phyloP scores from a whole-genome alignment of 257 asterid species.

The Thymus mandschuricus region DNA sequence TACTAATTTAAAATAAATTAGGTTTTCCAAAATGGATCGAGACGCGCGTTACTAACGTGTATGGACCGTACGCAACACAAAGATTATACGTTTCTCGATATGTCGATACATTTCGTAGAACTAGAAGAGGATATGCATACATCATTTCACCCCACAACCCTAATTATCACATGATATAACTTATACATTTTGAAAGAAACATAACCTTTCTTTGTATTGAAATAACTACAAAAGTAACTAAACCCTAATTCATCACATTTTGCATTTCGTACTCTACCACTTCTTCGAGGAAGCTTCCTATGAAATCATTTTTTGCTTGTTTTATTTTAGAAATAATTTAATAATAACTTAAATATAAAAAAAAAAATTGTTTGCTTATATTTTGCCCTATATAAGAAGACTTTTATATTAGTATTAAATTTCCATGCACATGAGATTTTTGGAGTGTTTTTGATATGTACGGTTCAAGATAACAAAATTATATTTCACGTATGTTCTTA shows the following conservation, averaged over 20 bases:
- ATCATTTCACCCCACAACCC: background rate
- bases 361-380: no score
- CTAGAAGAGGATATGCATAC: background rate
- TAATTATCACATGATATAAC: background rate
- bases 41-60: no score
- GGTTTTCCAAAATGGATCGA: no score
- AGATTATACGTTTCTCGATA: background rate
- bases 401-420: no score
- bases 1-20: background rate
- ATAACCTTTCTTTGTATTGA: background rate
- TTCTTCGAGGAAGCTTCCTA: conserved; percentile 33
- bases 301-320: background rate
- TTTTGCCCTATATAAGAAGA: no score
- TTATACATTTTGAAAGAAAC: background rate
- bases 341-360: background rate
- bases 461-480: background rate
- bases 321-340: no score
- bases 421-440: background rate
- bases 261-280: background rate
- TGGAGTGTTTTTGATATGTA: background rate
- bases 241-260: background rate
- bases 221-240: background rate
- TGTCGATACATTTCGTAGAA: background rate
- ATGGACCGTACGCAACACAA: no score
- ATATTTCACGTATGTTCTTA: background rate